Evolutionary conservation across 2,329 filamentous ascomycete species (phyloP).

Genomic region (Trichophyton equinum): DNA sequence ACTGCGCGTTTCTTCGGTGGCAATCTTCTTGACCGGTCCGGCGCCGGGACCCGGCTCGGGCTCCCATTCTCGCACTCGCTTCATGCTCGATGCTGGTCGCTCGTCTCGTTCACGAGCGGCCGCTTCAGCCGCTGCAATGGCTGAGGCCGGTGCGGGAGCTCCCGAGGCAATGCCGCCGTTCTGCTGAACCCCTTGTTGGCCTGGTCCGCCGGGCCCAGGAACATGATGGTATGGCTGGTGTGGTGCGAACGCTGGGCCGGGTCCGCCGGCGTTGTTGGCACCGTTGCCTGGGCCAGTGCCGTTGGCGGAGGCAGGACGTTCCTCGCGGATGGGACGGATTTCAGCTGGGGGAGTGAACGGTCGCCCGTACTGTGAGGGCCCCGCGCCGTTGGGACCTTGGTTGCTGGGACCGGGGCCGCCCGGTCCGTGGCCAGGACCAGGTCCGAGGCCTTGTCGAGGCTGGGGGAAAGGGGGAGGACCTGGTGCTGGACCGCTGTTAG

Average conservation of each 20-base stretch:
- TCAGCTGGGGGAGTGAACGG: constrained; percentile 73
- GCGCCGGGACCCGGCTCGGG: constrained; percentile 46
- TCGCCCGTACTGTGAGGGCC: constrained; percentile 53
- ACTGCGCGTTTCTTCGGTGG: constrained; percentile 75
- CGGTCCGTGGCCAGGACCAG: neutral
- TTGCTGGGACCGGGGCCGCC: constrained; percentile 27
- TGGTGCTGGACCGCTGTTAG: constrained; percentile 12
- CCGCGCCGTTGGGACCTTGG: constrained; percentile 43
- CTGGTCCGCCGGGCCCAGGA: constrained; percentile 23
- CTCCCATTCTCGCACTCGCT: constrained; percentile 88
- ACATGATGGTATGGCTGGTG: constrained; percentile 70
- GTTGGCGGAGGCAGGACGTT: constrained; percentile 43
- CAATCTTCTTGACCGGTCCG: constrained; percentile 58
- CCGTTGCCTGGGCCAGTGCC: neutral
- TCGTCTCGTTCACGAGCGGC: constrained; percentile 55
- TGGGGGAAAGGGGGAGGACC: constrained; percentile 30
- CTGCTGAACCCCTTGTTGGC: neutral
- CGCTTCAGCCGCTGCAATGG: constrained; percentile 55
- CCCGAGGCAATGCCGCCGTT: constrained; percentile 56
- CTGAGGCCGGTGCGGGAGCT: constrained; percentile 53
- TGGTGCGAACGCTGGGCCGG: constrained; percentile 65
- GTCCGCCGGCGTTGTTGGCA: constrained; percentile 47
- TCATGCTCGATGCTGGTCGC: constrained; percentile 66
- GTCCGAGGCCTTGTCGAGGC: constrained; percentile 29
- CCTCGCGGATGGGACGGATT: constrained; percentile 68